Evolutionary conservation across 192 early-diverging fungal genomes (phyloP), one percentile per base, ranked within the genome.

Genomic region (Bifiguratus adelaidae): DNA sequence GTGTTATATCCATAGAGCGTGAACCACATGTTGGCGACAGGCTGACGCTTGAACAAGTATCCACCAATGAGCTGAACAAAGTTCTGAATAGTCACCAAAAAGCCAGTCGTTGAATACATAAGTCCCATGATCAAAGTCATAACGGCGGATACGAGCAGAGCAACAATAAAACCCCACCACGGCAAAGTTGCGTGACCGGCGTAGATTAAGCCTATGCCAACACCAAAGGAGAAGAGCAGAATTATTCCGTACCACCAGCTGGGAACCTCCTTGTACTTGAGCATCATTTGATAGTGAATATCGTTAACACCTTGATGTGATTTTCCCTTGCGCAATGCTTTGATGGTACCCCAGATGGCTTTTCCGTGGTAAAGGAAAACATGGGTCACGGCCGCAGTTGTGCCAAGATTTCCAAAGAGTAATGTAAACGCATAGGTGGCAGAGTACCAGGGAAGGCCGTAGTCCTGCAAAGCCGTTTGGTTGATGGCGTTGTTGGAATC

Each of bases 301-400:
- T 68, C 67, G 27, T 56, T 44, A 13, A 34, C 45, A 28, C 46
- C 53, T 9, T 55, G 43, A 16, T 34, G 40, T n/a, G n/a, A n/a
- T n/a, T n/a, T n/a, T n/a, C n/a, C n/a, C 6, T 41, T 16, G 27
- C 53, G 32, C n/a, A n/a, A n/a, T 7, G 53, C 45, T 23, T 48
- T 55, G 15, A 55, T 55, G 6, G 77, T 78, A 16, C 55, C 26
- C 60, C 61, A 71, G 48, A 86, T 81, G 12, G 81, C 77, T 50
- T 68, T 58, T 33, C 83, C 79, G 60, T 86, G 65, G 65, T 76
- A 72, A n/a, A 86, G 68, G 1, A 58, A 50, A 1, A 74, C 67
- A 41, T 86, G 81, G 8, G 75, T 60, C 36, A 89, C 56, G 36
- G 83, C 72, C 28, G 83, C 79, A 23, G 76, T 70, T 8, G 86